Evolutionary conservation across 2,329 filamentous ascomycete species (phyloP), one percentile per base, ranked within the genome.

Genomic region (Botrytis pseudocinerea): DNA sequence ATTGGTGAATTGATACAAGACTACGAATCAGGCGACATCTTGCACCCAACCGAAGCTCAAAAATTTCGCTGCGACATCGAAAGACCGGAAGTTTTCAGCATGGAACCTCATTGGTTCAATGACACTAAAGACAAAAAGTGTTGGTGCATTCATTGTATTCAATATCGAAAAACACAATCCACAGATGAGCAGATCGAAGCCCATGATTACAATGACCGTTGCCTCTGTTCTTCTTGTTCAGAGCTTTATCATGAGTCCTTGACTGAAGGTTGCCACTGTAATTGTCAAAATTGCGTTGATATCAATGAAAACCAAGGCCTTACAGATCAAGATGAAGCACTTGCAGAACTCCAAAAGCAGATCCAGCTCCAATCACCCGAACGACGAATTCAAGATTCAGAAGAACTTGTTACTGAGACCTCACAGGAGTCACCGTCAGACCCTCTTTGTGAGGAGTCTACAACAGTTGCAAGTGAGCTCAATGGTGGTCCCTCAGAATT

Each of bases 21-120:
- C 60, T 63, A 63, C 38, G 7, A 42, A n/a, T 5, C n/a, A 20
- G 25, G 35, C 25, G 35, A 38, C 1, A 18, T 42, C 5, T 42
- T 63, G 25, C 25, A 63, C n/a, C 38, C 60, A 42, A 63, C 60
- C 60, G 7, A 16, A 44, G 38, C 44, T 7, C 32, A 66, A 18
- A 1, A 16, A 14, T 66, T 35, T 14, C 12, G n/a, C 32, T 66
- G 42, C 63, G 44, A 66, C 44, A 20, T 20, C 7, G n/a, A 51
- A 51, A 1, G 6, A 6, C 63, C 63, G 28, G 25, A 7, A 5
- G 2, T 10, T 20, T 66, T 66, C 32, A 38, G 22, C 16, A 22
- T 66, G 32, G 28, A n/a, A 25, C 32, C 63, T 9, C 63, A 66
- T n/a, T 66, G 63, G 63, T 66, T 51, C 44, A 22, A 51, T 5